Evolutionary conservation across 768 basidiomycete species (phyloP), one percentile per base, ranked within the genome.

Genomic region (Astraeus odoratus): DNA sequence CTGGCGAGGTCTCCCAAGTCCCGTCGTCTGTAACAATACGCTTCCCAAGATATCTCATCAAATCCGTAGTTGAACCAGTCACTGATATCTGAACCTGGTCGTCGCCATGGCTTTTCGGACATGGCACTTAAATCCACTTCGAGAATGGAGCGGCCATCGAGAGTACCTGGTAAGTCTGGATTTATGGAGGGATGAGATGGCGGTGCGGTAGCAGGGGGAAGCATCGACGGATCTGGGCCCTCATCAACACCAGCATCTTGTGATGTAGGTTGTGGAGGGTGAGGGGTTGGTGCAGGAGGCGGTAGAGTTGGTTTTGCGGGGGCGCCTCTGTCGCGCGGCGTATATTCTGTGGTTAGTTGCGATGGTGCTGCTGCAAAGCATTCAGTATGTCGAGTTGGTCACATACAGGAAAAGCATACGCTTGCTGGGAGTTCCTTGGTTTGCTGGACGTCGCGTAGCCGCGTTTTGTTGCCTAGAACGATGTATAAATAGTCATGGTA

Each of bases 11-110:
- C 89, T 2, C 86, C 83, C 41, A 91, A 61, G 46, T 91, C 86
- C 33, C 86, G 75, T 55, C 91, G 73, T 55, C 89, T 77, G 63
- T 87, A 85, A 55, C 84, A 88, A 57, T 95, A 99, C 33, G 83
- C 83, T 58, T 91, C 88, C 92, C 93, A 99, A 26, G 86, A 87
- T 13, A 89, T 76, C 66, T 99, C 96, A 64, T 99, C 96, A 57
- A 98, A 98, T 0, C 96, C 96, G 55, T 96, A 98, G 66, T 99
- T 98, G 68, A 99, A 99, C 86, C 93, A 99, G 68, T 97, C 94
- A 53, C 87, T 86, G 49, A 96, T 73, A 69, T 96, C 92, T 4
- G 88, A 83, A 26, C 96, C 96, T 7, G 93, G 86, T 47, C 82
- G 68, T 50, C 96, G 72, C 96, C 96, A 99, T 4, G 83, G 83